Evolutionary conservation across 352 stramenopile species (phyloP), one percentile per base, ranked within the genome.

Genomic region (Phytophthora kernoviae): DNA sequence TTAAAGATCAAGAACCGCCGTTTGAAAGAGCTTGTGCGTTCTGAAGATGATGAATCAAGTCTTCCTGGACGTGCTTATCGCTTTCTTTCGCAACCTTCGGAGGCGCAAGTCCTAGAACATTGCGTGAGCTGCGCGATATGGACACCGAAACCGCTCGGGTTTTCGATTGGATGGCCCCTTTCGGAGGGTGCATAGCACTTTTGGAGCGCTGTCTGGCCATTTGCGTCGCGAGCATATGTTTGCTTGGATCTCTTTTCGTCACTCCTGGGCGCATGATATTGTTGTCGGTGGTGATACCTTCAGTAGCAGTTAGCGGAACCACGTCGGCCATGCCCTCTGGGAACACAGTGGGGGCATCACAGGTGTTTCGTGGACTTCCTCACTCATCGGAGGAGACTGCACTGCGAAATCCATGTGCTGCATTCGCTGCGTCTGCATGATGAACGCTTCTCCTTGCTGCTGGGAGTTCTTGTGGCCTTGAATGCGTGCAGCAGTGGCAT

Each of bases 391-490:
- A 12, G 60, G 32, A 17, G 55, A 46, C 50, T 62, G 40, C 15
- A 46, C 57, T 21, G 65, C 66, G 41, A 79, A 66, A 32, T 82
- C 81, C 54, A 78, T 70, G 50, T 58, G 65, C 0, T 70, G 64
- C 62, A 93, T 77, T 9, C 84, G 78, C 43, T 91, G 81, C 0
- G 77, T 90, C 55, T 88, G 80, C 54, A 83, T 66, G 14, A 91
- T 77, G 58, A 93, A 91, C 18, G 79, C 69, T 42, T 54, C 57
- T 17, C 75, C 84, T 41, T 91, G 76, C 54, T 93, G 86, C 20
- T 75, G 66, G 15, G 74, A 87, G 71, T 90, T 93, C 67, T 93
- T 93, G 66, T 91, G 80, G 30, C 78, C 81, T 40, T 77, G 69
- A 50, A 93, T 90, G 17, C 79, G 68, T 7, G 84, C 81, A 14